Base-by-base conservation (phyloP, 2,329 filamentous ascomycete genomes). In the Scolecobasidium constrictum region DNA sequence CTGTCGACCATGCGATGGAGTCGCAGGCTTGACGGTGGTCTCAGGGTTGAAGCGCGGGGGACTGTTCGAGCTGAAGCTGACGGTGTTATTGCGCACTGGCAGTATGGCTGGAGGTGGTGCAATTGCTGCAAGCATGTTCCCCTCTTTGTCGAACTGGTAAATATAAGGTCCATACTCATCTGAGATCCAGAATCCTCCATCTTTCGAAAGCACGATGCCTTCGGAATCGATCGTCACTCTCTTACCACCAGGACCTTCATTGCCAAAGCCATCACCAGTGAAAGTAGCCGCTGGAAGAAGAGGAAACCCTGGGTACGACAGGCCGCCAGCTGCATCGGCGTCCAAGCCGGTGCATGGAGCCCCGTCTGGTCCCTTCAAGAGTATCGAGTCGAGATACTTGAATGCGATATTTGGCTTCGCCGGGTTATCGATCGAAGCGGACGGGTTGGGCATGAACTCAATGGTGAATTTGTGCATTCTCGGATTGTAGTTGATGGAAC, bases 81-180 rank as follows among this genome's bases (percentile, higher is more conserved):
- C 63, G 9, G 60, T 69, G 33, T 69, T 71, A 46, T 84, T 82
- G 23, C 81, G 72, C 18, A 71, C 61, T 0, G 81, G 81, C 21
- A 85, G 67, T 47, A 78, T 67, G 1, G 81, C 79, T 40, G 73
- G 64, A 1, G 79, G 79, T 0, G 81, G 80, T 12, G 73, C 69
- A 46, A 85, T 77, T 1, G 80, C 80, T 2, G 65, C 61, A 13
- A 75, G 56, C 73, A 86, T 78, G 23, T 63, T 66, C 26, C 82
- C 81, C 0, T 56, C 53, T 3, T 57, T 48, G 47, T 68, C 62
- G 59, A 86, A 85, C 35, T 76, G 71, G 65, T 83, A 86, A 17
- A 84, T 63, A 51, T 78, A 84, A 0, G 78, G 78, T 0, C 79
- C 81, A 53, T 83, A 81, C 60, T 85, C 81, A 53, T 86, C 81